phyloP scores from a whole-genome alignment of 129 eudicot species.

The Saposhnikovia divaricata region DNA sequence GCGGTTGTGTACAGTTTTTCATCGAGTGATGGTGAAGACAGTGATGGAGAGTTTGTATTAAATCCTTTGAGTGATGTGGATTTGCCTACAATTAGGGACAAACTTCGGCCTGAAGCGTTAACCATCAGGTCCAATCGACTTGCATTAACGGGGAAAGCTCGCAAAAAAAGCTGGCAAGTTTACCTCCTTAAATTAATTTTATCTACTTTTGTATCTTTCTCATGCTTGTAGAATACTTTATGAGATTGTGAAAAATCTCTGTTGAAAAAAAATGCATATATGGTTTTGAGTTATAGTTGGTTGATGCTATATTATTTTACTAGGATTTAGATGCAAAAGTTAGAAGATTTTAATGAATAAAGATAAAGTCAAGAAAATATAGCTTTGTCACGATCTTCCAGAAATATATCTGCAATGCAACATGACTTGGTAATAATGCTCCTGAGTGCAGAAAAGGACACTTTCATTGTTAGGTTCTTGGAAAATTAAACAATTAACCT shows the following conservation, averaged over 20 bases:
- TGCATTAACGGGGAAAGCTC: constrained; percentile 42
- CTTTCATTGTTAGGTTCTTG: background rate
- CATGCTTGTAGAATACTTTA: constrained; percentile 3
- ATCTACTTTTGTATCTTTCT: background rate
- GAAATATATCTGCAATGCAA: background rate
- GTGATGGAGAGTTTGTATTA: constrained; percentile 65
- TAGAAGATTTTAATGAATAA: background rate
- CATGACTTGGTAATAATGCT: background rate
- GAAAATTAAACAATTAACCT: background rate
- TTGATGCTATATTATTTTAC: background rate
- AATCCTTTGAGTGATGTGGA: constrained; percentile 79
- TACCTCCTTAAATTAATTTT: background rate
- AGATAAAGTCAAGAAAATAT: background rate
- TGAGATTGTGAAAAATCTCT: background rate
- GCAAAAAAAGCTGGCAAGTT: constrained; percentile 43
- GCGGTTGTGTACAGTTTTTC: constrained; percentile 41
- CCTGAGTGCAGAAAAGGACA: constrained; percentile 5
- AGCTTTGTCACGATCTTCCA: background rate
- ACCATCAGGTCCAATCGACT: constrained; percentile 48
- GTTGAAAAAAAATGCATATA: background rate
- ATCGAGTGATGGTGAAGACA: constrained; percentile 86
- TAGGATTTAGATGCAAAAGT: background rate
- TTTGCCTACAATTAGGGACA: constrained; percentile 52
- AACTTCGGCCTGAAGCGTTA: constrained; percentile 33
- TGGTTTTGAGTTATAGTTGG: background rate